Evolutionary conservation across 2,329 filamentous ascomycete species (phyloP).

Genomic region (Bretziella fagacearum): DNA sequence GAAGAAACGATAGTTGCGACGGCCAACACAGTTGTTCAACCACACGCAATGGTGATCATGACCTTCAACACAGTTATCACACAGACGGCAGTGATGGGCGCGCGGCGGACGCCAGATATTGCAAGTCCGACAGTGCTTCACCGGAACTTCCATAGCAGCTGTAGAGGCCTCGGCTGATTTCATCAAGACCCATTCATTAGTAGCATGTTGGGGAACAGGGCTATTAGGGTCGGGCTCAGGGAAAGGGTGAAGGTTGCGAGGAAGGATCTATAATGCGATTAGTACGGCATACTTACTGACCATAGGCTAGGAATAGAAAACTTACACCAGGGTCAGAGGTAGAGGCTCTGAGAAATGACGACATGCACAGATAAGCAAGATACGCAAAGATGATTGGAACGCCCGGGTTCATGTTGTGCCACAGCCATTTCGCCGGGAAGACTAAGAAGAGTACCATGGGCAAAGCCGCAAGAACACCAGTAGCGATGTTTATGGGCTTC

Average conservation of each 20-base stretch:
- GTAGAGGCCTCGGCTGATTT: slow-evolving; percentile 58
- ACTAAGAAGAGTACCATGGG: slow-evolving; percentile 71
- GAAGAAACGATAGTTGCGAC: slow-evolving; percentile 96
- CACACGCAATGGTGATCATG: slow-evolving; percentile 98
- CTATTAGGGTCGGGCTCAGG: slow-evolving; percentile 65
- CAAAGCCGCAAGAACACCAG: slow-evolving; percentile 61
- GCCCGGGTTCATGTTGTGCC: slow-evolving; percentile 71
- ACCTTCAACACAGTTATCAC: slow-evolving; percentile 93
- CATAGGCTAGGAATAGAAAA: slow-evolving; percentile 18
- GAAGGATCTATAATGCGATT: slow-evolving; percentile 49
- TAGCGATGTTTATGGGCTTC: slow-evolving; percentile 75
- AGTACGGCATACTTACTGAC: not conserved
- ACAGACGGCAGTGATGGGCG: slow-evolving; percentile 88
- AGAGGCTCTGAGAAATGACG: slow-evolving; percentile 87
- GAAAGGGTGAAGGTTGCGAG: slow-evolving; percentile 78
- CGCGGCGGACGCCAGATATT: slow-evolving; percentile 93
- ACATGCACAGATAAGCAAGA: slow-evolving; percentile 75
- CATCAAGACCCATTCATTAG: slow-evolving; percentile 87
- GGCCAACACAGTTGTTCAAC: slow-evolving; percentile 95
- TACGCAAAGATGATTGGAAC: slow-evolving; percentile 84
- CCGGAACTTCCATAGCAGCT: slow-evolving; percentile 91
- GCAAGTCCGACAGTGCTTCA: slow-evolving; percentile 96
- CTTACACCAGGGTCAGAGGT: slow-evolving; percentile 82
- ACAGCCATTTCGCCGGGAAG: slow-evolving; percentile 71
- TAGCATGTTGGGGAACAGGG: slow-evolving; percentile 67